Conservation (phyloP, 176 grass and related monocot genomes). For the Echinochloa phyllopogon region DNA sequence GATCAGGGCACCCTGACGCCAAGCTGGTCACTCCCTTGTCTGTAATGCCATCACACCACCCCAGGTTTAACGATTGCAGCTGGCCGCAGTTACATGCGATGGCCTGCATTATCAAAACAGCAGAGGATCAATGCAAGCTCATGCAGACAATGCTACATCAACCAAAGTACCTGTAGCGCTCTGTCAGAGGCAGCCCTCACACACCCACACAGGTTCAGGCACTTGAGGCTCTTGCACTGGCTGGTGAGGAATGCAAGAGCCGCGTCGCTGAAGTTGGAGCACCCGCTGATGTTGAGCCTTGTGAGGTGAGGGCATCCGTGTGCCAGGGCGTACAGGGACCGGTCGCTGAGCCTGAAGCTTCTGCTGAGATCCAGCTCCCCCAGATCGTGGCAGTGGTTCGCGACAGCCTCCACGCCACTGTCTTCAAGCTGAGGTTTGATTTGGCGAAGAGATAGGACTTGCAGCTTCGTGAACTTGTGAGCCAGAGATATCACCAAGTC, state of each 20-base stretch:
- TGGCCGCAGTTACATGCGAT: conserved; percentile 68
- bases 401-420: conserved; percentile 67
- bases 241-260: conserved; percentile 63
- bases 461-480: conserved; percentile 75
- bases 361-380: conserved; percentile 79
- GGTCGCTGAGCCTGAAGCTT: conserved; percentile 76
- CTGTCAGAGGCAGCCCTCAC: conserved; percentile 66
- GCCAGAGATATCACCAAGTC: conserved; percentile 65
- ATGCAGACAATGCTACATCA: background rate
- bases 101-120: conserved; percentile 52
- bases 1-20: conserved; percentile 82
- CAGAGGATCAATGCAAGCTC: background rate
- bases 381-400: conserved; percentile 71
- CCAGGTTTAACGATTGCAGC: conserved; percentile 69
- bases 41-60: conserved; percentile 79
- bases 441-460: conserved; percentile 73
- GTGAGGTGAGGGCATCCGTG: conserved; percentile 66
- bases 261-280: conserved; percentile 70
- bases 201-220: conserved; percentile 84
- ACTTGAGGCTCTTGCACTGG: conserved; percentile 63
- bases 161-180: conserved; percentile 69
- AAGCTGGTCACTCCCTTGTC: conserved; percentile 80
- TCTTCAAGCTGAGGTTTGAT: conserved; percentile 87
- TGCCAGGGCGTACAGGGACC: conserved; percentile 70
- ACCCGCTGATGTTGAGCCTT: conserved; percentile 87